Conservation (phyloP, 176 grass and related monocot genomes). For the Themeda triandra region DNA sequence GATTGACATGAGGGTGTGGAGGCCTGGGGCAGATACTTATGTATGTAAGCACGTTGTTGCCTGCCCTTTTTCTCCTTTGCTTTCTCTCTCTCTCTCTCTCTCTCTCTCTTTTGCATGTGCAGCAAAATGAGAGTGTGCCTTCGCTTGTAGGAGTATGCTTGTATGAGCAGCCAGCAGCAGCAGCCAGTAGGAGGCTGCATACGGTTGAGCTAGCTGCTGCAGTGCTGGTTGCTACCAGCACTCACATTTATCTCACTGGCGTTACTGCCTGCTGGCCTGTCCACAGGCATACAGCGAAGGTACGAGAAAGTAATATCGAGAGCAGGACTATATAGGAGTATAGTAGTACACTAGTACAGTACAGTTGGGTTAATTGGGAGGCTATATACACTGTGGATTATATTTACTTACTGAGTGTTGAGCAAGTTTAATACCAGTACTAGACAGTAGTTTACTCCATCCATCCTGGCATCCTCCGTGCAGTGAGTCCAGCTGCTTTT, state of each 20-base stretch:
- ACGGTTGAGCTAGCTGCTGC: background rate
- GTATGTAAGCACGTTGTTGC: background rate
- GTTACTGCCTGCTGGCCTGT: background rate
- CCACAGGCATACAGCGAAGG: background rate
- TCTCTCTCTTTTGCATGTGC: too few species aligned
- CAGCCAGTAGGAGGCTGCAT: background rate
- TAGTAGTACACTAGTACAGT: background rate
- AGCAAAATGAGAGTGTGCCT: too few species aligned
- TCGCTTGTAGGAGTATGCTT: background rate
- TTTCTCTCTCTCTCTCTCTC: too few species aligned
- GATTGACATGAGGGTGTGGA: background rate
- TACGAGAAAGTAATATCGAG: slow-evolving; percentile 5
- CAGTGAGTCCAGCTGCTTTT: background rate
- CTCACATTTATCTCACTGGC: slow-evolving; percentile 16
- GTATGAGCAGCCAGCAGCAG: background rate
- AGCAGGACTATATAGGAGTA: background rate
- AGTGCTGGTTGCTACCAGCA: slow-evolving; percentile 13
- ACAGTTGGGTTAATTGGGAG: background rate
- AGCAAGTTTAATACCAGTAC: background rate
- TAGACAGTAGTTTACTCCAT: slow-evolving; percentile 1
- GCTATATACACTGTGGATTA: too few species aligned
- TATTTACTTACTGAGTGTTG: background rate
- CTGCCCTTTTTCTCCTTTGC: background rate
- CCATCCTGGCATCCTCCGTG: slow-evolving; percentile 5
- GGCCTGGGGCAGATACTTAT: background rate